Evolutionary conservation across 331 rosid genomes (phyloP).

Genomic region (Phaseolus coccineus): DNA sequence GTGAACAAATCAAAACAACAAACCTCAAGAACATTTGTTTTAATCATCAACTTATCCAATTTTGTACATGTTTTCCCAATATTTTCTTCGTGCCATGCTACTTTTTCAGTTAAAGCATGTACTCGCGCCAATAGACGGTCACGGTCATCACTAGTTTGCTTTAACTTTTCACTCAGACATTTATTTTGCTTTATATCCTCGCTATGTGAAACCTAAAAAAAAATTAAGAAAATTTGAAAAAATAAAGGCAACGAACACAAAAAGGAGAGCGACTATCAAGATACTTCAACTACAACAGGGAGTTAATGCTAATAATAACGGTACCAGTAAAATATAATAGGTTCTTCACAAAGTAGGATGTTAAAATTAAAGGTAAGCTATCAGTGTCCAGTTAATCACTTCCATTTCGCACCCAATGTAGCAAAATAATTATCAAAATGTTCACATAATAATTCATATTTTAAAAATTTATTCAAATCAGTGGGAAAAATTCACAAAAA

Average conservation of each 20-base stretch:
- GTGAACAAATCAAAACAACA: neutral
- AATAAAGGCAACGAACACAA: neutral
- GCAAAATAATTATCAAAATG: neutral
- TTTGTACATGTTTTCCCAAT: constrained; percentile 57
- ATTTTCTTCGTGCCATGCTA: constrained; percentile 58
- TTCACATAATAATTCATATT: constrained; percentile 28
- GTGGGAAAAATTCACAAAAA: neutral
- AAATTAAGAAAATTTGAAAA: neutral
- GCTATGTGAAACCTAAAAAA: constrained; percentile 66
- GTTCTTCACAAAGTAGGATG: neutral
- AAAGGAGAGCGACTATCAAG: constrained; percentile 5
- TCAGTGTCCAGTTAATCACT: constrained; percentile 18
- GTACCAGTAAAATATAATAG: neutral
- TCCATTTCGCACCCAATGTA: neutral
- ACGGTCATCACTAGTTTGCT: constrained; percentile 85
- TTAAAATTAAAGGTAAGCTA: neutral
- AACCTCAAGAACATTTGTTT: constrained; percentile 79
- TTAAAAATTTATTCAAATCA: neutral
- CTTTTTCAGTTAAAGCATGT: constrained; percentile 60
- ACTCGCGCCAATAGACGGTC: constrained; percentile 64
- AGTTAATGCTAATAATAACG: neutral
- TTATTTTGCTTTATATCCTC: constrained; percentile 70
- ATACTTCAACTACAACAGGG: constrained; percentile 1
- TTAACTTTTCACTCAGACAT: constrained; percentile 77
- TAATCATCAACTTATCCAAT: constrained; percentile 67